Evolutionary conservation across 2,329 filamentous ascomycete genomes (phyloP).

Genomic region (Camptophora hylomeconis): DNA sequence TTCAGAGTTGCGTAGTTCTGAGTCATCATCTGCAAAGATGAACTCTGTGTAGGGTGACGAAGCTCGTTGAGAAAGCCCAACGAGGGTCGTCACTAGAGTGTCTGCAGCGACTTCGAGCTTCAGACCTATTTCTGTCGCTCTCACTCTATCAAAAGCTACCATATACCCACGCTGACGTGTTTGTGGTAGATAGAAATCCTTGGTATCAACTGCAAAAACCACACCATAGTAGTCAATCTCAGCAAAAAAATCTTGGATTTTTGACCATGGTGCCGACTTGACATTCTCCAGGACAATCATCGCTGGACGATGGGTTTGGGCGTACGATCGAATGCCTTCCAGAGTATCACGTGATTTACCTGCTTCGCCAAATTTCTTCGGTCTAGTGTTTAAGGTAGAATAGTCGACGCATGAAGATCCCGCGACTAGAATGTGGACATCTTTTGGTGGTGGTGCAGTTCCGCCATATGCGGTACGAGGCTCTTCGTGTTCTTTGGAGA

Average conservation of each 20-base stretch:
- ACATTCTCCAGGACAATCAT: constrained; percentile 66
- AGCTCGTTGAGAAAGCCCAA: constrained; percentile 39
- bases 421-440: constrained; percentile 54
- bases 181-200: constrained; percentile 62
- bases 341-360: constrained; percentile 58
- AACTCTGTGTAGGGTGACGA: constrained; percentile 51
- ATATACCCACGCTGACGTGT: constrained; percentile 50
- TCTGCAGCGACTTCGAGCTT: constrained; percentile 18
- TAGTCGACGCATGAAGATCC: constrained; percentile 69
- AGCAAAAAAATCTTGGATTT: constrained; percentile 33
- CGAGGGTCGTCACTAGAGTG: constrained; percentile 35
- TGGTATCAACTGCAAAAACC: constrained; percentile 47
- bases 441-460: constrained; percentile 39
- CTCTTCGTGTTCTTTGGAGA: constrained; percentile 32
- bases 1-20: constrained; percentile 30
- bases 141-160: constrained; percentile 36
- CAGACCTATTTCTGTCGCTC: constrained; percentile 14
- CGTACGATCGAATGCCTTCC: constrained; percentile 46
- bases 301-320: constrained; percentile 40
- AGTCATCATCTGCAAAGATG: constrained; percentile 43
- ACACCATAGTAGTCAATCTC: constrained; percentile 43
- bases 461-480: constrained; percentile 55
- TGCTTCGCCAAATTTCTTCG: constrained; percentile 37
- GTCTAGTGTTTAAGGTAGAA: constrained; percentile 48
- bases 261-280: constrained; percentile 43